These are phyloP conservation scores for Tolypocladium ovalisporum DNA, from an alignment of 2,329 filamentous ascomycete species.

Conservation along the genomic window DNA sequence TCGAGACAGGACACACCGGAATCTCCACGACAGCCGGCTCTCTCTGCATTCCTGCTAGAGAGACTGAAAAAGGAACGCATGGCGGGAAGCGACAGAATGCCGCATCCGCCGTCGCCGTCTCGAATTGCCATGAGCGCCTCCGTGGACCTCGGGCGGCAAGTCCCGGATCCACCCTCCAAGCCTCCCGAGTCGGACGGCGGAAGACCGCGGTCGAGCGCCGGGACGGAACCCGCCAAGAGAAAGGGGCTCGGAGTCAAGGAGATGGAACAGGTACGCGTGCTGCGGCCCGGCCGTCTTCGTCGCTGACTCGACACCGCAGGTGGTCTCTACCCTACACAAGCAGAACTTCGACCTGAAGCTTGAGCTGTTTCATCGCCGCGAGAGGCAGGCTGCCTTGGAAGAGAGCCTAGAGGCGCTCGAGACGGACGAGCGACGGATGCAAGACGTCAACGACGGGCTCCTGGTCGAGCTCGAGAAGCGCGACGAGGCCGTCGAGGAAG, in stretches of 20 bases:
- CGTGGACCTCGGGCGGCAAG: constrained; percentile 23
- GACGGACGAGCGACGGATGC: constrained; percentile 39
- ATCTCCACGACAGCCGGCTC: constrained; percentile 23
- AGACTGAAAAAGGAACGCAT: constrained; percentile 40
- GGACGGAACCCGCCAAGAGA: constrained; percentile 29
- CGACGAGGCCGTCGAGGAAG: constrained; percentile 61
- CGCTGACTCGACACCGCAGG: constrained; percentile 24
- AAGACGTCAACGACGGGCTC: constrained; percentile 48
- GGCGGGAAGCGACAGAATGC: constrained; percentile 33
- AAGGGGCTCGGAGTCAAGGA: constrained; percentile 54
- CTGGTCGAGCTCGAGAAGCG: constrained; percentile 52
- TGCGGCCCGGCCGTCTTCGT: background rate
- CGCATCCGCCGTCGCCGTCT: constrained; percentile 19
- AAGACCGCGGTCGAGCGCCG: constrained; percentile 32
- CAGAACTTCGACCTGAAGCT: constrained; percentile 70
- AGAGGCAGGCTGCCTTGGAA: constrained; percentile 51
- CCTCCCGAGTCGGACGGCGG: constrained; percentile 20
- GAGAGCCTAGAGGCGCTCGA: constrained; percentile 44
- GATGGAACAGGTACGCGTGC: constrained; percentile 48
- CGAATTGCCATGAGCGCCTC: constrained; percentile 27
- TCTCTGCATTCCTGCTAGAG: constrained; percentile 44
- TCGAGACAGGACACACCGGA: constrained; percentile 32
- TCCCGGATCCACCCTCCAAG: constrained; percentile 28
- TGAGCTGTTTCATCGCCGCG: constrained; percentile 58
- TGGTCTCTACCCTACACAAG: constrained; percentile 58